Conservation (phyloP, 345 rosid genomes). For the Populus alba region DNA sequence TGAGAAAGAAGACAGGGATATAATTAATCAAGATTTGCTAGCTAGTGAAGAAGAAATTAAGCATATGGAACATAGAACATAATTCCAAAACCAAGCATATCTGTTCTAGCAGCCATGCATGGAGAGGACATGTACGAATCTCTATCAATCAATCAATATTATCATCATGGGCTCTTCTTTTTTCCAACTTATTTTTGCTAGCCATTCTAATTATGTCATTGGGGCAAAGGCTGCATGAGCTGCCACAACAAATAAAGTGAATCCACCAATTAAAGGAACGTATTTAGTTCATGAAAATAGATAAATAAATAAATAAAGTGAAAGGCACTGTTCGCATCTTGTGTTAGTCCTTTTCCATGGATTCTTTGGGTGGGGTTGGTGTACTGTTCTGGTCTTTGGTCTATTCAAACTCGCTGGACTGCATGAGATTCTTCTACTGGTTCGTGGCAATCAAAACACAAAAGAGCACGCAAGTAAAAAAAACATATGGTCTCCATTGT, state of each 20-base stretch:
- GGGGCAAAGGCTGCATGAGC: constrained; percentile 25
- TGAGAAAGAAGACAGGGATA: background rate
- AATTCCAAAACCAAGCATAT: background rate
- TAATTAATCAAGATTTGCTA: background rate
- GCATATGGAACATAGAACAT: background rate
- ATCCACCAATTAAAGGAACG: constrained; percentile 35
- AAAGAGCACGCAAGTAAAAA: constrained; percentile 4
- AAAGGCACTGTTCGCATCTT: constrained; percentile 20
- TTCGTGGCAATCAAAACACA: constrained; percentile 21
- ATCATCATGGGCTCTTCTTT: background rate
- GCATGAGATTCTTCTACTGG: constrained; percentile 35
- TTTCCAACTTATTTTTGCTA: background rate
- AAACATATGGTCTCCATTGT: constrained; percentile 8
- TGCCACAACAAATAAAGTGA: constrained; percentile 35
- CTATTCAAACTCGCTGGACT: constrained; percentile 32
- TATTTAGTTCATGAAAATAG: background rate
- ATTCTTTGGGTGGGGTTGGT: constrained; percentile 22
- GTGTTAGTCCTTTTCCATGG: constrained; percentile 39
- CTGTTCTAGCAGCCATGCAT: constrained; percentile 10
- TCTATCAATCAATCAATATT: constrained; percentile 1
- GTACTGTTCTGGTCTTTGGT: constrained; percentile 38
- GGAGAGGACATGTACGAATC: constrained; percentile 9
- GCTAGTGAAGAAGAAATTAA: background rate
- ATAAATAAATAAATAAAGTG: constrained; percentile 5
- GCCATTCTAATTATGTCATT: background rate